phyloP scores from a whole-genome alignment of 148 eudicot species.

The Vaccinium myrtillus region DNA sequence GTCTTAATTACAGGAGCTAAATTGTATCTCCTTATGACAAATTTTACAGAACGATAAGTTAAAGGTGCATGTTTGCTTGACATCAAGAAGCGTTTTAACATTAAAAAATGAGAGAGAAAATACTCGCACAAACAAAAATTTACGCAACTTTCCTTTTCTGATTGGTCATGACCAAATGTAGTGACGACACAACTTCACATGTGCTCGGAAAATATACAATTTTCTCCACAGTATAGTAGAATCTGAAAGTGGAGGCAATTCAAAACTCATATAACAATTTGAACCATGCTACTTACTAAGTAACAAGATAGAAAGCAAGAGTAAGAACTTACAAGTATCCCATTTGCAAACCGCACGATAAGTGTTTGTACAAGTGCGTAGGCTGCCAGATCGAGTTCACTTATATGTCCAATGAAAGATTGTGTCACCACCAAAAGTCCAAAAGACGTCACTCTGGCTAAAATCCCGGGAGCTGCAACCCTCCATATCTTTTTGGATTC shows the following conservation, averaged over 20 bases:
- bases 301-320: not conserved
- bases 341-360: conserved; percentile 49
- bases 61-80: not conserved
- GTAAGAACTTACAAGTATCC: conserved; percentile 45
- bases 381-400: conserved; percentile 62
- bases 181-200: too few species aligned
- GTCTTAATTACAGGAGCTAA: not conserved
- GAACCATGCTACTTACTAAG: not conserved
- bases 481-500: conserved; percentile 68
- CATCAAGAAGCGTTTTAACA: not conserved
- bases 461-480: conserved; percentile 57
- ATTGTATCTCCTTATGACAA: not conserved
- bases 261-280: not conserved
- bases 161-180: not conserved
- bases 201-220: too few species aligned
- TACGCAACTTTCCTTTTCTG: not conserved
- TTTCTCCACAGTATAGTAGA: too few species aligned
- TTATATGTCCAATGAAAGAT: conserved; percentile 56
- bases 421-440: conserved; percentile 66
- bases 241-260: not conserved
- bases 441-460: conserved; percentile 48
- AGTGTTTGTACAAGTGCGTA: conserved; percentile 66
- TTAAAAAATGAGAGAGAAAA: not conserved
- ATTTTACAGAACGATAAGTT: not conserved
- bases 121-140: not conserved